Conservation (phyloP, 176 grass and related monocot species). For the Aegilops bicornis region DNA sequence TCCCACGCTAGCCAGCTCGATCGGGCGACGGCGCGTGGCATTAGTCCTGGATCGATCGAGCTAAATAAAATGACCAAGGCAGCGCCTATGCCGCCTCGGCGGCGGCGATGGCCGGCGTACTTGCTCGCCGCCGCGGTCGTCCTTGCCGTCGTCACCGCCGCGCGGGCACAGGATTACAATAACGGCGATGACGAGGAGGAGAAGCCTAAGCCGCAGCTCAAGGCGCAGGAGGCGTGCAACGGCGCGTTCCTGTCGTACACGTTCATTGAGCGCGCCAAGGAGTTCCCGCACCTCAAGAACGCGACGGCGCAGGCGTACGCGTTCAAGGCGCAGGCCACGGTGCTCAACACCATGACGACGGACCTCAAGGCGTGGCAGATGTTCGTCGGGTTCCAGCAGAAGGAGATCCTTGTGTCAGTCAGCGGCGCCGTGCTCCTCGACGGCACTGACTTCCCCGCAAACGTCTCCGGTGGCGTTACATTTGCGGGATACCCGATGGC, state of each 20-base stretch:
- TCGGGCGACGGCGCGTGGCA: neutral
- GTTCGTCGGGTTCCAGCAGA: conserved; percentile 91
- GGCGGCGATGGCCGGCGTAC: neutral
- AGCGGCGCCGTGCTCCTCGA: conserved; percentile 64
- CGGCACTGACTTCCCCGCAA: conserved; percentile 59
- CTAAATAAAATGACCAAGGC: neutral
- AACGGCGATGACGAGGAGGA: neutral
- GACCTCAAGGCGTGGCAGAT: conserved; percentile 85
- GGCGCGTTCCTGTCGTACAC: conserved; percentile 89
- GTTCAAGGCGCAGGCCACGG: conserved; percentile 61
- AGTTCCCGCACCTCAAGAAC: conserved; percentile 86
- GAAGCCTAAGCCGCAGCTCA: conserved; percentile 33
- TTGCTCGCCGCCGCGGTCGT: conserved; percentile 1
- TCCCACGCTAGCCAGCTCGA: neutral
- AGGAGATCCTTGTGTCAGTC: conserved; percentile 73
- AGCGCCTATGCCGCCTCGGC: conserved; percentile 29
- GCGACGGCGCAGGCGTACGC: conserved; percentile 88
- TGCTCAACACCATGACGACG: conserved; percentile 75
- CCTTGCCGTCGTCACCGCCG: neutral
- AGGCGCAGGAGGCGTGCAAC: conserved; percentile 72
- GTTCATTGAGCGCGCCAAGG: conserved; percentile 76
- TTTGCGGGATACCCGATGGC: conserved; percentile 65
- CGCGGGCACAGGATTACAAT: conserved; percentile 54
- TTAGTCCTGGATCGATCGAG: neutral
- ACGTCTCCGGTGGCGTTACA: conserved; percentile 61